These are phyloP conservation scores for Pichia rugopelliculosa DNA, from an alignment of 805 yeast genomes.

Conservation along the genomic window DNA sequence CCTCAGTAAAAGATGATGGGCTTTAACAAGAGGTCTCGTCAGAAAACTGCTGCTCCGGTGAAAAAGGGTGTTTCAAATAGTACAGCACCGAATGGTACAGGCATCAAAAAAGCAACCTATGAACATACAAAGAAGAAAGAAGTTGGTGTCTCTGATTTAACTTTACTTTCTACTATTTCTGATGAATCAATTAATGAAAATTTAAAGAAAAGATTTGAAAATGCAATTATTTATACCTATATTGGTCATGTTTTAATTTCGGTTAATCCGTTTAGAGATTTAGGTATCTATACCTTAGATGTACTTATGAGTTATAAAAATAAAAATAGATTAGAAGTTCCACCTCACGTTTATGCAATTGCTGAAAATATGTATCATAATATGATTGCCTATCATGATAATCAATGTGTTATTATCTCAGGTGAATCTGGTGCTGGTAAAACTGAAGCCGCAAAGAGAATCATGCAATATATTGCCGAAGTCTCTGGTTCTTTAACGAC, in stretches of 20 bases:
- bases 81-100: slow-evolving; percentile 45
- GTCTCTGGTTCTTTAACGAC: slow-evolving; percentile 66
- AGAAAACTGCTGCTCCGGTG: slow-evolving; percentile 33
- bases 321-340: slow-evolving; percentile 89
- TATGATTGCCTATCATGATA: slow-evolving; percentile 87
- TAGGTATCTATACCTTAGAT: slow-evolving; percentile 87
- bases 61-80: slow-evolving; percentile 30
- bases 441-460: slow-evolving; percentile 95
- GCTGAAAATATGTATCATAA: slow-evolving; percentile 97
- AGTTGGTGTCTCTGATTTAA: slow-evolving; percentile 96
- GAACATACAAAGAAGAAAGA: slow-evolving; percentile 85
- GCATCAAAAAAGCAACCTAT: slow-evolving; percentile 83
- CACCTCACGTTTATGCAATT: slow-evolving; percentile 97
- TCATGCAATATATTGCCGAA: slow-evolving; percentile 93
- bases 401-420: slow-evolving; percentile 94
- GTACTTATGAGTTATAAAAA: slow-evolving; percentile 74
- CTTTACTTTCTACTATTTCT: slow-evolving; percentile 77
- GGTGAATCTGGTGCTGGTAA: slow-evolving; percentile 99
- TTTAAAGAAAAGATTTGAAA: slow-evolving; percentile 79
- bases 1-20: slow-evolving; percentile 13
- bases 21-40: slow-evolving; percentile 44
- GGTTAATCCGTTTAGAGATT: slow-evolving; percentile 92
- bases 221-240: slow-evolving; percentile 85
- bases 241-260: slow-evolving; percentile 93
- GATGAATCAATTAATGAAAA: slow-evolving; percentile 93